Base-by-base conservation (phyloP, 164 flowering plant genomes). In the Magnolia kwangsiensis region DNA sequence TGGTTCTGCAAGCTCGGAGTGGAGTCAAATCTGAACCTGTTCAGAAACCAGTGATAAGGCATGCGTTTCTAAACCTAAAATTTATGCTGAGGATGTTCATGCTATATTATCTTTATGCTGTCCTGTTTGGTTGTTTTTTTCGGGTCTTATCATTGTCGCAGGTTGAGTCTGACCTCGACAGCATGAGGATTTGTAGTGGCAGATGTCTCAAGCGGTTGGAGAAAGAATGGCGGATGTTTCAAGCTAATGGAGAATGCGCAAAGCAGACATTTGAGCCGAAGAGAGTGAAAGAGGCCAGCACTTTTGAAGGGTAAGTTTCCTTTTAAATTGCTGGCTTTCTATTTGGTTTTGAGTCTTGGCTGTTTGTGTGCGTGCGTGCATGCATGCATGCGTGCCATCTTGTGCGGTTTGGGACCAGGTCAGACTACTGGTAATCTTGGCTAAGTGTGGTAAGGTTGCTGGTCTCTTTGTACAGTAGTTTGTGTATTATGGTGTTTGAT, bases 291-390 rank as follows among this genome's bases (percentile, higher is more conserved):
- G 37, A 59, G 19, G 66, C 55, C 75, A 63, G 75, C 69, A 27
- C n/a, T 27, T 31, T 63, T 18, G 24, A 45, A 67, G 71, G 75
- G 75, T 74, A 74, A 74, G 75, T 75, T 58, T 11, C 18, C 50
- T 31, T 71, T 70, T 65, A 61, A 63, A 72, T 78, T 78, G 85
- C 85, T 81, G 87, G 85, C 84, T 83, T 83, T 81, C 83, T 51
- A 65, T 74, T 75, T 75, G 11, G 55, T 78, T 80, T 81, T 81
- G 63, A 81, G 14, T 67, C n/a, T 8, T 24, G 50, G n/a, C 8
- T 11, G 50, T 24, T 67, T 67, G 71, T 31, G 9, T 31, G 1
- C 50, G 11, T 31, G 71, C 68, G 27, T 20, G 5, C 11, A n/a
- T n/a, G n/a, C n/a, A n/a, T n/a, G n/a, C 27, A 14, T 20, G 20